Evolutionary conservation across 768 basidiomycete species (phyloP).

Genomic region (Mycena latifolia): DNA sequence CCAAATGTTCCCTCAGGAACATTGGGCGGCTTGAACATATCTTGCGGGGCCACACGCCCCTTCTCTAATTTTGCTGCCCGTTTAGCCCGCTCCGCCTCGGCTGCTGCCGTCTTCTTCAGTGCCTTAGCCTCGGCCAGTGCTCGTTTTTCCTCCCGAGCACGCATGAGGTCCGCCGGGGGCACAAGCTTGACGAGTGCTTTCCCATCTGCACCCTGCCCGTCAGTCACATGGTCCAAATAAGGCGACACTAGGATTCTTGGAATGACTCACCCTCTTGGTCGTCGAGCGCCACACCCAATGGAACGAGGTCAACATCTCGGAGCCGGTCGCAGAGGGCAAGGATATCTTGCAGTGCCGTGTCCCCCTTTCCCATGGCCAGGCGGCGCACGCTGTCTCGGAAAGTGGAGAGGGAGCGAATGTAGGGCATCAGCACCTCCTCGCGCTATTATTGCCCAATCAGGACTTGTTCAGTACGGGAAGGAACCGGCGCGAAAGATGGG

Average conservation of each 20-base stretch:
- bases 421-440: conserved; percentile 90
- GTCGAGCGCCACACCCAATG: conserved; percentile 96
- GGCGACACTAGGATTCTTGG: not conserved
- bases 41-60: conserved; percentile 78
- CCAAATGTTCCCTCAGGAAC: conserved; percentile 78
- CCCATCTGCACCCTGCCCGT: conserved; percentile 70
- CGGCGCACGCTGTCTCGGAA: conserved; percentile 93
- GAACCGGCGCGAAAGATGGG: conserved; percentile 11
- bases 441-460: conserved; percentile 61
- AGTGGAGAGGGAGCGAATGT: conserved; percentile 83
- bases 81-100: conserved; percentile 75
- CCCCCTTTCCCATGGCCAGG: conserved; percentile 80
- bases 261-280: conserved; percentile 92
- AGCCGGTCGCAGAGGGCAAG: conserved; percentile 90
- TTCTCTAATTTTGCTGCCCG: conserved; percentile 86
- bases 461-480: conserved; percentile 6
- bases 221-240: conserved; percentile 17
- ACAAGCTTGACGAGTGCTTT: conserved; percentile 95
- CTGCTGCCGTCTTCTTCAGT: conserved; percentile 80
- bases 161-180: conserved; percentile 83
- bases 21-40: conserved; percentile 89
- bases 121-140: conserved; percentile 80
- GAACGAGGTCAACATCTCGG: conserved; percentile 89
- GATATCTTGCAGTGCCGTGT: conserved; percentile 80
- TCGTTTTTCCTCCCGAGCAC: conserved; percentile 90